Evolutionary conservation across 805 yeast species (phyloP).

Genomic region (Tanozyma kutaoensis): DNA sequence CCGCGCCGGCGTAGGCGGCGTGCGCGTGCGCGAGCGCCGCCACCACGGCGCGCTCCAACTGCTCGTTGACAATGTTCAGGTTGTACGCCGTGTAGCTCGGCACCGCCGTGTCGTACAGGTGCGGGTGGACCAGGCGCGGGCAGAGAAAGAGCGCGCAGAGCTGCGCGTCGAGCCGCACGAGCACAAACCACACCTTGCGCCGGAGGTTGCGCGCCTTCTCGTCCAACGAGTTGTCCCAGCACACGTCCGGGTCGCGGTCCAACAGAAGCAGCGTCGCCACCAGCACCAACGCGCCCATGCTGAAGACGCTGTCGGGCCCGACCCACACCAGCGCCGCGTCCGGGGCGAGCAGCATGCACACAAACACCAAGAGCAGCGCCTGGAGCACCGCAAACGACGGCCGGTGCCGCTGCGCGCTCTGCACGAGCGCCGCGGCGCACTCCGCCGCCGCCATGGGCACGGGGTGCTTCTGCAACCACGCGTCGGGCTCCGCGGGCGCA

Average conservation of each 20-base stretch:
- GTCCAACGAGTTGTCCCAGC: constrained; percentile 2
- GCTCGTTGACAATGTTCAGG: constrained; percentile 3
- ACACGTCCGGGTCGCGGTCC: constrained; percentile 6
- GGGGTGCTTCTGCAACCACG: constrained; percentile 4
- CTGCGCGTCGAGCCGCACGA: constrained; percentile 5
- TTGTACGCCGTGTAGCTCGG: constrained; percentile 2
- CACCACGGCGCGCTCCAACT: constrained; percentile 3
- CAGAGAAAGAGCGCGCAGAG: constrained; percentile 4
- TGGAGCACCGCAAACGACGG: constrained; percentile 7
- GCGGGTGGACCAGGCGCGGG: constrained; percentile 2
- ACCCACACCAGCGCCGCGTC: constrained; percentile 6
- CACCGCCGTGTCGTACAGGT: constrained; percentile 3
- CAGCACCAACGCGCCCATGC: constrained; percentile 3
- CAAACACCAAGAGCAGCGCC: constrained; percentile 6
- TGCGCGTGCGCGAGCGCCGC: constrained; percentile 1
- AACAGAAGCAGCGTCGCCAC: constrained; percentile 4
- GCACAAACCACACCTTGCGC: constrained; percentile 7
- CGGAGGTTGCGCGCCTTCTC: constrained; percentile 4
- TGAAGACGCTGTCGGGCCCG: constrained; percentile 2
- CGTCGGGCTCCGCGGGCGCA: not conserved
- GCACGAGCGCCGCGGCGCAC: constrained; percentile 6
- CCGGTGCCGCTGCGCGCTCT: constrained; percentile 3
- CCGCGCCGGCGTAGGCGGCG: constrained; percentile 2
- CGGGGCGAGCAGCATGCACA: constrained; percentile 4
- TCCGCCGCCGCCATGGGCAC: constrained; percentile 5